These are phyloP conservation scores for Aspergillus diversus DNA, from an alignment of 495 filamentous ascomycete genomes.

Conservation along the genomic window DNA sequence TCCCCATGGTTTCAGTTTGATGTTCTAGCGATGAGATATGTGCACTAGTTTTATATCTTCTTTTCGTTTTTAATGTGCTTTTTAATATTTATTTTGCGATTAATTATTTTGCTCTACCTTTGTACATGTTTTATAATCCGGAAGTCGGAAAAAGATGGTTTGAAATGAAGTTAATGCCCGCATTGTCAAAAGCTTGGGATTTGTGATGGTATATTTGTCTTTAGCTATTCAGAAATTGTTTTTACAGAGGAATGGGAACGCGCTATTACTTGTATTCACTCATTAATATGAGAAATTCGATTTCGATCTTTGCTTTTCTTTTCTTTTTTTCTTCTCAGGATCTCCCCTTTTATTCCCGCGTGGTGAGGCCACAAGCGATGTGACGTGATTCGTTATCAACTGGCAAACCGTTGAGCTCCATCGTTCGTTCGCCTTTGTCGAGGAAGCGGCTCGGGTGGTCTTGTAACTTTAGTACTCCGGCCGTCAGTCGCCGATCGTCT, in stretches of 20 bases:
- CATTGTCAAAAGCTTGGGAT: neutral
- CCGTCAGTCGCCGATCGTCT: too few species aligned
- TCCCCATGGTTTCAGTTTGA: constrained; percentile 4
- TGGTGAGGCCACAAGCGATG: too few species aligned
- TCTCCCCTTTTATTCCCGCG: too few species aligned
- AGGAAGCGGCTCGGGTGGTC: too few species aligned
- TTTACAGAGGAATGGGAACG: neutral
- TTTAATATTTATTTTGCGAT: constrained; percentile 1
- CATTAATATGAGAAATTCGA: too few species aligned
- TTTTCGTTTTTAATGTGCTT: neutral
- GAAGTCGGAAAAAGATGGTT: constrained; percentile 1
- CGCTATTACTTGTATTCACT: neutral
- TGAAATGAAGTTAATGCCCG: constrained; percentile 2
- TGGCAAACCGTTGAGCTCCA: too few species aligned
- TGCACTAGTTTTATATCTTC: neutral
- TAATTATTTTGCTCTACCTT: neutral
- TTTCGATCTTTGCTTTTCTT: too few species aligned
- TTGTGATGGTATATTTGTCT: constrained; percentile 2
- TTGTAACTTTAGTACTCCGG: too few species aligned
- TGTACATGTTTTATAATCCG: constrained; percentile 6
- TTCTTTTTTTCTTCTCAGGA: too few species aligned
- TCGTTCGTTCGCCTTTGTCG: too few species aligned
- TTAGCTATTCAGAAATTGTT: neutral
- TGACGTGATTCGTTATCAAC: too few species aligned
- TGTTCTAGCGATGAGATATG: constrained; percentile 7